These are phyloP conservation scores for Volvariella surrecta DNA, from an alignment of 1,284 basidiomycete genomes.

Conservation along the genomic window DNA sequence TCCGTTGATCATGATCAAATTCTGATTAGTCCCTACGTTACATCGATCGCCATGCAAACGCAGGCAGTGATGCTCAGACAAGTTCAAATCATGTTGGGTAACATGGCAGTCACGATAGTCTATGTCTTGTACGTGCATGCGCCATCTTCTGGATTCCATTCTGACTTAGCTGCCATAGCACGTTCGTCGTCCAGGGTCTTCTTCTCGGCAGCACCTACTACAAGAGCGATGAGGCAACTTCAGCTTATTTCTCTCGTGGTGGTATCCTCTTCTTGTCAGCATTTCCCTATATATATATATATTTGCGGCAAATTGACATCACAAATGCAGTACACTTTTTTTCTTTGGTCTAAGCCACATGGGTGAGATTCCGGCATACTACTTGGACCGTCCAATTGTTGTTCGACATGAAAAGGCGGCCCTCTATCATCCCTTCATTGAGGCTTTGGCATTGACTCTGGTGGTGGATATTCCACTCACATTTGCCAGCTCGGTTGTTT, in stretches of 20 bases:
- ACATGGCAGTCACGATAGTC: conserved; percentile 30
- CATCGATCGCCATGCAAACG: conserved; percentile 51
- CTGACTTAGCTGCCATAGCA: conserved; percentile 18
- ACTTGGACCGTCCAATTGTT: conserved; percentile 67
- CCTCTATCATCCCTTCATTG: conserved; percentile 60
- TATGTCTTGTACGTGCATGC: conserved; percentile 22
- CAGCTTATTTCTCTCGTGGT: conserved; percentile 67
- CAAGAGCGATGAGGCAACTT: conserved; percentile 49
- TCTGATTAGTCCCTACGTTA: conserved; percentile 37
- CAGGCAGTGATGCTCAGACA: conserved; percentile 61
- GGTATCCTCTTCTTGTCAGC: conserved; percentile 50
- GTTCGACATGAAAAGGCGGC: conserved; percentile 49
- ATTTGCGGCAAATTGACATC: conserved; percentile 21
- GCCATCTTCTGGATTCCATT: conserved; percentile 16
- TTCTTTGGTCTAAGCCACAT: conserved; percentile 47
- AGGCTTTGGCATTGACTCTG: conserved; percentile 59
- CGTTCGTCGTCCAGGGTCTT: conserved; percentile 57
- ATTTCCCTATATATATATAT: not conserved
- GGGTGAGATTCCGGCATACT: conserved; percentile 72
- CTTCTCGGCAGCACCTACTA: conserved; percentile 77
- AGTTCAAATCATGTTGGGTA: conserved; percentile 62
- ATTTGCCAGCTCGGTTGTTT: conserved; percentile 38
- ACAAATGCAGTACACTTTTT: conserved; percentile 41
- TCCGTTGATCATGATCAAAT: not conserved
- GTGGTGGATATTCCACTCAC: conserved; percentile 68